Evolutionary conservation across 2,329 filamentous ascomycete species (phyloP), one percentile per base, ranked within the genome.

Genomic region (Dactylellina sp.): DNA sequence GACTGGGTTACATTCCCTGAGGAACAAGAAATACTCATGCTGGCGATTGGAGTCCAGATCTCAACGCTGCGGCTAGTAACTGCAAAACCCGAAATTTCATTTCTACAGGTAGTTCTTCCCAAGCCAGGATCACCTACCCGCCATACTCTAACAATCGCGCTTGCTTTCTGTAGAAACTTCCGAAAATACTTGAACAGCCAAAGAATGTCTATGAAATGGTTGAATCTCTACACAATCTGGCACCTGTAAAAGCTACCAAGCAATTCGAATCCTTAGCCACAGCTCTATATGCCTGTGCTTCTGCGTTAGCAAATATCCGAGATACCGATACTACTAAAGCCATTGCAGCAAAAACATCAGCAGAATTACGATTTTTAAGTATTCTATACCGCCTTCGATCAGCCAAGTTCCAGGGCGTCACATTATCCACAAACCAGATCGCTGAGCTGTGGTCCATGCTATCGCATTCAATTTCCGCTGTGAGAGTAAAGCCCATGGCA

Each of bases 241-340:
- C 60, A 20, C 68, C 42, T 32, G 39, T 25, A 2, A 72, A 72
- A 32, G 68, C 68, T 11, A 35, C 22, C 6, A 72, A 72, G 18
- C 68, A 72, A 24, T 65, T 72, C 28, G 68, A 72, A 25, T 56
- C 68, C 1, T 22, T 72, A 22, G 55, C 55, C 5, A 65, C 68
- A 42, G 56, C 60, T 7, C 25, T 64, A 14, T 72, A 72, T 16
- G 55, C 68, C 16, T 65, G 52, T 20, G 68, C 68, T 24, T 65
- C 53, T 9, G 37, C 68, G 22, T 46, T 72, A 25, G 60, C 68
- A 11, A 72, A 61, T 18, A 32, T 49, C 16, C 44, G 49, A 22
- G 68, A 72, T 47, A 20, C 42, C 2, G 59, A 72, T n/a, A 6
- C 42, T 14, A 6, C 20, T 7, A 71, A 63, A 16, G 25, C 14